These are phyloP conservation scores for Geranium brycei DNA, from an alignment of 345 rosid genomes.

Conservation along the genomic window DNA sequence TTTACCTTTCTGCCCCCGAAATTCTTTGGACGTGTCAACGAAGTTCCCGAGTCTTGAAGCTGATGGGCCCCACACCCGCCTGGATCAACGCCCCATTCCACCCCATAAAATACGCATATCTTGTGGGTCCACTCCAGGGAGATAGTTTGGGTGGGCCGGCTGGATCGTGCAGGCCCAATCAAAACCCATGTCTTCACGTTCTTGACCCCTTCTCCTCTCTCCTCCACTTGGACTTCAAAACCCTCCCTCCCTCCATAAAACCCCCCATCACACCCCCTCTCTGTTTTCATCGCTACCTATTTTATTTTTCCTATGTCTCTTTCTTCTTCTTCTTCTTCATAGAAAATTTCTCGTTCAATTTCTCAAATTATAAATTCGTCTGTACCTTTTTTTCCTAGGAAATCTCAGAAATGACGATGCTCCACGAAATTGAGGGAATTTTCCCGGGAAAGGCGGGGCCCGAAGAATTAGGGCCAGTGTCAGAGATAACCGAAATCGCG, in stretches of 20 bases:
- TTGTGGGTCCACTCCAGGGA: neutral
- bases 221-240: neutral
- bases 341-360: neutral
- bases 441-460: neutral
- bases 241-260: neutral
- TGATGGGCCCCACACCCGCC: neutral
- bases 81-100: neutral
- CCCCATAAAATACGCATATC: neutral
- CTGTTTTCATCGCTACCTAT: neutral
- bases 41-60: neutral
- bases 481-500: neutral
- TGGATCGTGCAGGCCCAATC: neutral
- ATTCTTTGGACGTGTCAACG: neutral
- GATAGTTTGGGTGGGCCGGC: neutral
- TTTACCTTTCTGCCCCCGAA: neutral
- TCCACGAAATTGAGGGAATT: neutral
- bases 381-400: neutral
- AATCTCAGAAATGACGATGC: neutral
- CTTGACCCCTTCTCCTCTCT: neutral
- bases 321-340: neutral
- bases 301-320: neutral
- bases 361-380: neutral
- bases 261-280: neutral
- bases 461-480: neutral
- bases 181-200: neutral